Base-by-base conservation (phyloP, 345 rosid species). In the Gossypium sturtianum region DNA sequence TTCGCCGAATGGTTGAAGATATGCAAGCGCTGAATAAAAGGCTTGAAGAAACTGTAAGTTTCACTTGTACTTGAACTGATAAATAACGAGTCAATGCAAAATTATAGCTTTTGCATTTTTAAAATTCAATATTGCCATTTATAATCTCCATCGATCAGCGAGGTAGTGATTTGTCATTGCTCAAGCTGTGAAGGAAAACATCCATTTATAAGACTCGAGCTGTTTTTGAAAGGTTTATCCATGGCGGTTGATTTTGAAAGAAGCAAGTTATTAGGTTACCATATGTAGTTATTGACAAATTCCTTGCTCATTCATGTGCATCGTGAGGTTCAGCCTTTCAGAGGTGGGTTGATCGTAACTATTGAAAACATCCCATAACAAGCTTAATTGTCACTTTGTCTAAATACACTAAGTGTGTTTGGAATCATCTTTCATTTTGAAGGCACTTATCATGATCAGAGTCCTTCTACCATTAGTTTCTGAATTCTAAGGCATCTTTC, bases 1-100 rank as follows among this genome's bases (percentile, higher is more conserved):
- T 95, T 77, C 97, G 94, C 13, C 87, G 81, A 0, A 88, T 95
- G 99, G 99, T 95, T 56, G 93, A 91, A 78, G 87, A 93, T 82
- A 95, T 95, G 98, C 94, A 90, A 79, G 77, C 74, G 68, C 76
- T 95, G 65, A 95, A 93, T 81, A 88, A 75, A 81, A 88, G 79
- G 83, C 88, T 95, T 52, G 99, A 95, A 72, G 93, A 91, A 78
- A 90, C 97, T 47, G 98, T 95, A 78, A 78, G 90, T 77, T 72
- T 64, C 45, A 3, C 27, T 60, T 60, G 66, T 23, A 23, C 48
- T 75, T 52, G 44, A 73, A 7, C 62, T 7, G 17, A 58, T 47
- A 56, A 1, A 19, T 48, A 60, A 53, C 70, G 60, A 62, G 52
- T 51, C 12, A 60, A 6, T 66, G 53, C 19, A 66, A 71, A 71